Base-by-base conservation (phyloP, 305 asterid species). In the Rubia occidens region DNA sequence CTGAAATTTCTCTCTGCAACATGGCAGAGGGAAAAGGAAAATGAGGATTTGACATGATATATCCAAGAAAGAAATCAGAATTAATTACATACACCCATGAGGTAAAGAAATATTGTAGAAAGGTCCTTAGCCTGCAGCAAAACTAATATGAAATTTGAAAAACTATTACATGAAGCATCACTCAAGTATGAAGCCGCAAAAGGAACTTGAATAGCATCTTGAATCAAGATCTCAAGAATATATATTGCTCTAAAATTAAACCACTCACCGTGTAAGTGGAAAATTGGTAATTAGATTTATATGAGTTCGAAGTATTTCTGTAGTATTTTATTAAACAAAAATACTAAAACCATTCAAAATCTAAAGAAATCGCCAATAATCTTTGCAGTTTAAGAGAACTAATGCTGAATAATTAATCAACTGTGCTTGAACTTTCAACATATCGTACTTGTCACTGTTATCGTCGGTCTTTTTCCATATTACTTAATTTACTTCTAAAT, bases 1-100 rank as follows among this genome's bases (percentile, higher is more conserved):
- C 96, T 67, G 74, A 62, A 67, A 80, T 83, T 74, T 62, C 78
- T 61, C 60, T 74, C 97, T 88, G 89, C 90, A 82, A 70, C 21
- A 60, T 18, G 47, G 18, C 35, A 60, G 32, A 70, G 6, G 47
- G 14, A 11, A 29, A 29, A 55, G 32, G 24, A 15, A 47, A 49
- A 43, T 10, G 20, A 56, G 60, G 51, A 8, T 55, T 54, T 21
- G 29, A 56, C 35, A 56, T 56, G 32, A 56, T 56, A n/a, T 56
- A 8, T 18, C 0, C 54, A 39, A 44, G 60, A 51, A 58, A 21
- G 69, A 14, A 68, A 72, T 37, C 14, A 72, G 24, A 61, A 45
- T 15, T 17, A 54, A 51, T 21, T 42, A 8, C 37, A 64, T 4
- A 18, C 21, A 26, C 20, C 9, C 67, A 18, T 42, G 39, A 64